phyloP scores from a whole-genome alignment of 768 basidiomycete species.

The Hygrocybe punicea region DNA sequence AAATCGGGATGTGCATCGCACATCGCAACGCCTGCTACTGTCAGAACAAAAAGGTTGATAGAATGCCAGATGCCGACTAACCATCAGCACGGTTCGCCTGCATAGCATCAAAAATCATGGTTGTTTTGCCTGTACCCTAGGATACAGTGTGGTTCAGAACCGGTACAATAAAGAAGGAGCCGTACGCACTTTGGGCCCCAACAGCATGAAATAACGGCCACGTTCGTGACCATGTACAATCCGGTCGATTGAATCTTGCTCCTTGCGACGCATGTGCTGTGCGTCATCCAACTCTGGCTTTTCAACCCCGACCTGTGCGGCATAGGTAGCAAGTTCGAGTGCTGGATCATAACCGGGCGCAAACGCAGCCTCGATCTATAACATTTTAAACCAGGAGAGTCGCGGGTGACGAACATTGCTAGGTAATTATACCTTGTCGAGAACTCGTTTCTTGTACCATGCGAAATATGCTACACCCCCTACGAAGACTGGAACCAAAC shows the following conservation, averaged over 20 bases:
- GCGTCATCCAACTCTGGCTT: constrained; percentile 38
- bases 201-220: constrained; percentile 71
- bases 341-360: constrained; percentile 78
- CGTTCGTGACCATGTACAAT: constrained; percentile 72
- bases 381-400: constrained; percentile 2
- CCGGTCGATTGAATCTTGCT: constrained; percentile 71
- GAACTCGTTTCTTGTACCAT: constrained; percentile 82
- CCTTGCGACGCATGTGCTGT: constrained; percentile 63
- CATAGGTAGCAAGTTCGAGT: constrained; percentile 60
- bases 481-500: constrained; percentile 47
- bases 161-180: background rate
- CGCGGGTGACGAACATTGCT: background rate
- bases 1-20: constrained; percentile 84
- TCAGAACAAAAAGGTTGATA: background rate
- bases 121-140: constrained; percentile 78
- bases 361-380: constrained; percentile 76
- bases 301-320: constrained; percentile 29
- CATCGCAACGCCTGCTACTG: constrained; percentile 60
- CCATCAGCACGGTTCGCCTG: constrained; percentile 58
- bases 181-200: constrained; percentile 66
- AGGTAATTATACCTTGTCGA: constrained; percentile 56
- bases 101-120: constrained; percentile 84
- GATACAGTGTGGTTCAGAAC: constrained; percentile 7
- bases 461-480: constrained; percentile 70
- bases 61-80: background rate